Evolutionary conservation across 2,329 filamentous ascomycete genomes (phyloP).

Genomic region (Talaromyces sp.): DNA sequence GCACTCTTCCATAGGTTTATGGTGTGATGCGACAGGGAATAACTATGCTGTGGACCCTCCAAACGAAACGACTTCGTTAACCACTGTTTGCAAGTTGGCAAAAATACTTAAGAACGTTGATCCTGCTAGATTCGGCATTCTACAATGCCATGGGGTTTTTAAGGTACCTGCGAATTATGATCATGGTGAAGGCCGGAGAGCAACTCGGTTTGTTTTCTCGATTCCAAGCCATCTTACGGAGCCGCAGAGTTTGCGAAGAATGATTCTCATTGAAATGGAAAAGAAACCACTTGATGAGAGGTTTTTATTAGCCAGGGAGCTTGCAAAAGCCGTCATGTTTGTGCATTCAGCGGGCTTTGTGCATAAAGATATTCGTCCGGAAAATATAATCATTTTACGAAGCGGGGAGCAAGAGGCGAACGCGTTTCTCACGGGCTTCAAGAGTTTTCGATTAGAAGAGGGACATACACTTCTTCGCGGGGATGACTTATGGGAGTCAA

Average conservation of each 20-base stretch:
- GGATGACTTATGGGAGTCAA: slow-evolving; percentile 38
- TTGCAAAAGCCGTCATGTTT: slow-evolving; percentile 24
- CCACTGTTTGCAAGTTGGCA: slow-evolving; percentile 18
- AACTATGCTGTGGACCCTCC: neutral
- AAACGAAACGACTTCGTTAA: neutral
- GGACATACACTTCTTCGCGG: slow-evolving; percentile 27
- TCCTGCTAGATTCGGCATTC: slow-evolving; percentile 17
- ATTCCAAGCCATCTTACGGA: slow-evolving; percentile 13
- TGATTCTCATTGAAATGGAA: slow-evolving; percentile 15
- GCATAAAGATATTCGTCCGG: slow-evolving; percentile 32
- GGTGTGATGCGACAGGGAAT: neutral
- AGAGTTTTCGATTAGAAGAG: slow-evolving; percentile 35
- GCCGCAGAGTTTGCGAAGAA: slow-evolving; percentile 13
- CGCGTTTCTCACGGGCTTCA: slow-evolving; percentile 44
- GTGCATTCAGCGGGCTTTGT: slow-evolving; percentile 27
- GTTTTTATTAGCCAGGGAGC: slow-evolving; percentile 24
- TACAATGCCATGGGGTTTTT: slow-evolving; percentile 18
- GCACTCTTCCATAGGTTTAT: neutral
- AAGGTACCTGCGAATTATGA: neutral
- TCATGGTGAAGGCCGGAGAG: neutral
- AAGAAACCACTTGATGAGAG: slow-evolving; percentile 24
- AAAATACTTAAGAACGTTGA: slow-evolving; percentile 14
- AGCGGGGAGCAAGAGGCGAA: slow-evolving; percentile 17
- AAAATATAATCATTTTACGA: slow-evolving; percentile 27
- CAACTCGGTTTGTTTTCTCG: neutral